Percentiles rank a stretch among this genome's conserved stretches.
Evolutionary conservation across 345 rosid genomes (phyloP).

Genomic region (Brassica cretica): DNA sequence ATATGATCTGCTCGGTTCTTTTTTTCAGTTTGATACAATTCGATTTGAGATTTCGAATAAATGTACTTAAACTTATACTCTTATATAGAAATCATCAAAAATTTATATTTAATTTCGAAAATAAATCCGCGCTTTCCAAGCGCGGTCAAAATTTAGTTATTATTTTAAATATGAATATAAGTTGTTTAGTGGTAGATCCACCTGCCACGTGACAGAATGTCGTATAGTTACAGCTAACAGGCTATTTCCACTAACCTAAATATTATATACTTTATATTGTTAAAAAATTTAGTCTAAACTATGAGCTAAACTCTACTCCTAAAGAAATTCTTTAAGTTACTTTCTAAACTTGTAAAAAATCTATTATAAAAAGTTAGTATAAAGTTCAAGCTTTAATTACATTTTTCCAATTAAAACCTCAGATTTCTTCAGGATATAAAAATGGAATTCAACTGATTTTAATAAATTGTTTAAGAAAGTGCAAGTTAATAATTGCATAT

Average conservation of each 20-base stretch:
- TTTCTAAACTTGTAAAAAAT: not conserved
- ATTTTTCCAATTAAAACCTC: not conserved
- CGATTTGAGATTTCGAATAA: too few species aligned
- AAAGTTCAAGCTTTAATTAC: not conserved
- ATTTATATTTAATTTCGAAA: too few species aligned
- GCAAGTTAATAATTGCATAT: slow-evolving; percentile 11
- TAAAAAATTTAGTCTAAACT: not conserved
- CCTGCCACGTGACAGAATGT: slow-evolving; percentile 41
- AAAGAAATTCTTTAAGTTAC: not conserved
- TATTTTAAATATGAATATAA: not conserved
- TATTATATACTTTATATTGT: not conserved
- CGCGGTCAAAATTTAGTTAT: too few species aligned
- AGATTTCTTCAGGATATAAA: not conserved
- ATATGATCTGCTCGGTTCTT: too few species aligned
- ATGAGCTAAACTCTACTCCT: not conserved
- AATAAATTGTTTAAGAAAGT: not conserved
- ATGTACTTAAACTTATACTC: too few species aligned
- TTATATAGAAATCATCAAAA: too few species aligned
- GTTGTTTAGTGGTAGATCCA: slow-evolving; percentile 20
- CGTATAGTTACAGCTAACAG: slow-evolving; percentile 22
- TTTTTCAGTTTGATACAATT: too few species aligned
- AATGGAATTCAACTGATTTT: not conserved
- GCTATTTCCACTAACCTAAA: slow-evolving; percentile 25
- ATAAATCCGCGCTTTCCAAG: too few species aligned
- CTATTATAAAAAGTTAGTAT: not conserved